phyloP scores from a whole-genome alignment of 1,284 basidiomycete genomes.

The Puccinia horiana region DNA sequence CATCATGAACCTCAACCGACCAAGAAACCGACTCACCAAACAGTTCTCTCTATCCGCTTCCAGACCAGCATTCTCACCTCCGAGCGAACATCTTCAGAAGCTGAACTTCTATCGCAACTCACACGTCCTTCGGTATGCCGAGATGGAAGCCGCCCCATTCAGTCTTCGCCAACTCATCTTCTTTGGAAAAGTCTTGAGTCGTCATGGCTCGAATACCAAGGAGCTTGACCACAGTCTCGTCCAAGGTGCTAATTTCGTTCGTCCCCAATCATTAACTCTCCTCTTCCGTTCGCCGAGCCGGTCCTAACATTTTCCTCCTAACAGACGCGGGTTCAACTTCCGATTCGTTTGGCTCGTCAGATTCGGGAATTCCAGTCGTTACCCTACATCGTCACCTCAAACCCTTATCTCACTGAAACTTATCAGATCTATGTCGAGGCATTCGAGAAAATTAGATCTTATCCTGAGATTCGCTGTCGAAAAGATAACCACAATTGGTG shows the following conservation, averaged over 20 bases:
- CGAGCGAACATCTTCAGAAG: not conserved
- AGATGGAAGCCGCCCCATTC: conserved; percentile 10
- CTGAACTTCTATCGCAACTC: conserved; percentile 15
- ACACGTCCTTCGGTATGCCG: conserved; percentile 20
- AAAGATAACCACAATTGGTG: conserved; percentile 80
- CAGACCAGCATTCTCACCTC: not conserved
- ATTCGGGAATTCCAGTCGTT: conserved; percentile 80
- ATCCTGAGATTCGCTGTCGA: conserved; percentile 72
- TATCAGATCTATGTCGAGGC: conserved; percentile 67
- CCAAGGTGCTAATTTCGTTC: conserved; percentile 73
- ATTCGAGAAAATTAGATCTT: conserved; percentile 70
- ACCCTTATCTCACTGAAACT: conserved; percentile 78
- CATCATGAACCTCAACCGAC: not conserved
- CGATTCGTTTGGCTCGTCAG: conserved; percentile 82
- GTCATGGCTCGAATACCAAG: conserved; percentile 34
- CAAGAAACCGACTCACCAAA: not conserved
- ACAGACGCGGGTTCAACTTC: conserved; percentile 75
- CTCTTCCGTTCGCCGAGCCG: not conserved
- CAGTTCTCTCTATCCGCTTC: not conserved
- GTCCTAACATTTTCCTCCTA: not conserved
- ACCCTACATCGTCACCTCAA: conserved; percentile 83
- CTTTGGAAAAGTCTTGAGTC: conserved; percentile 52
- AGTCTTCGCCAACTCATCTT: conserved; percentile 73
- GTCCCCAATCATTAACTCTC: conserved; percentile 70
- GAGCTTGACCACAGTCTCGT: conserved; percentile 66